Evolutionary conservation across 2,329 filamentous ascomycete genomes (phyloP), one percentile per base, ranked within the genome.

Genomic region (Talaromyces albobiverticillius): DNA sequence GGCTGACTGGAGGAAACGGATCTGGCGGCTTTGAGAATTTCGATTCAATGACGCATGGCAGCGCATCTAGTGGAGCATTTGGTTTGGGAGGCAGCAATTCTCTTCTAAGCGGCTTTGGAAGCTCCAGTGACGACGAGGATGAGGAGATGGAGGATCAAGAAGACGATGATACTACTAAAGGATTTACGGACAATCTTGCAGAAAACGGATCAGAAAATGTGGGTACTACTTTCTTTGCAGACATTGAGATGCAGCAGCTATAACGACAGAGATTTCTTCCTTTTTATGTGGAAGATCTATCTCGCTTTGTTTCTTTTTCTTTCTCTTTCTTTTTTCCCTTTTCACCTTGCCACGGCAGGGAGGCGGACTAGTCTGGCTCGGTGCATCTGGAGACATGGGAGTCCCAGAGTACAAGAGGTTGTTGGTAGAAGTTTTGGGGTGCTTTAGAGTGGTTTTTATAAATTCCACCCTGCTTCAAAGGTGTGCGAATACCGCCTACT

Each of bases 121-220:
- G 91, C 73, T 94, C 89, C 46, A 96, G 91, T 65, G 91, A 96
- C 63, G 93, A 96, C 71, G 94, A 97, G 61, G 94, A 97, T 60
- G 93, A 96, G 63, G 93, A 96, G 59, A 88, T 90, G 74, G 90
- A 95, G 55, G 72, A 75, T 32, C 68, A 71, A 32, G 70, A 93
- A 60, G 88, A 90, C 62, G 87, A 90, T 58, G 83, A 77, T 72
- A 62, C 66, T 34, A 64, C 66, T 34, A 64, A 62, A 61, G 64
- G 65, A 41, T 46, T 71, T 61, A 68, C 69, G 57, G 71, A 72
- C 57, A 67, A 62, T 60, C 63, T 65, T 38, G 65, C 74, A 60
- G 76, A 79, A 63, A 73, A 71, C 62, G 79, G 81, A 66, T 75
- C 79, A 67, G 83, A 86, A 74, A 82, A 84, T 82, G 83, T 87